Conservation (phyloP, 2,329 filamentous ascomycete genomes). For the Chaetomiaceae sp. region DNA sequence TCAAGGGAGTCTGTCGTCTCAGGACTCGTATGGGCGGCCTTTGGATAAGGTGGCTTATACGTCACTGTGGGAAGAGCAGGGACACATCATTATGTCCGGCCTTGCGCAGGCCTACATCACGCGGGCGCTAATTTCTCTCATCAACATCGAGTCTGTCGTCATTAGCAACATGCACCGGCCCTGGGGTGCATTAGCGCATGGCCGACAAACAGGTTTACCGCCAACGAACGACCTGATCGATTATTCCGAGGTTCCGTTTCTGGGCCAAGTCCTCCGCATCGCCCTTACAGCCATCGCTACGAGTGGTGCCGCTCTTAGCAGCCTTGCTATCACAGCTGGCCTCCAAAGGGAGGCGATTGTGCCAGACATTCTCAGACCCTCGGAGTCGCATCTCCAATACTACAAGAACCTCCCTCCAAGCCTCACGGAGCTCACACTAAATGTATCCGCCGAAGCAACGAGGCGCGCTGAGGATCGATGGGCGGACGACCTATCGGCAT, state of each 20-base stretch:
- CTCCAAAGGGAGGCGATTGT: conserved; percentile 2
- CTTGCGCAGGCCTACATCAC: conserved; percentile 7
- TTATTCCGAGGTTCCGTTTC: conserved; percentile 4
- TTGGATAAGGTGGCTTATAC: conserved; percentile 7
- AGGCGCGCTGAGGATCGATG: conserved; percentile 3
- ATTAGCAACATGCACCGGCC: conserved; percentile 9
- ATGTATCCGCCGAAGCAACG: conserved; percentile 3
- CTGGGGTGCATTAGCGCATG: conserved; percentile 7
- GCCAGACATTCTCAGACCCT: conserved; percentile 4
- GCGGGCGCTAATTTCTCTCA: conserved; percentile 6
- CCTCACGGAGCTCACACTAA: conserved; percentile 5
- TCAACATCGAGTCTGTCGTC: conserved; percentile 5
- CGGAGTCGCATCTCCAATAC: conserved; percentile 5
- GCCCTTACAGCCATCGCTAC: conserved; percentile 4
- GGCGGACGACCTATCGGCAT: conserved; percentile 2
- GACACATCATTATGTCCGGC: conserved; percentile 6
- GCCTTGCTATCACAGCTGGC: conserved; percentile 4
- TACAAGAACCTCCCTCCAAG: conserved; percentile 7
- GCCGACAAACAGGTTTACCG: conserved; percentile 7
- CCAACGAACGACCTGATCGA: conserved; percentile 4
- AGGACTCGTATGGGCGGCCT: conserved; percentile 5
- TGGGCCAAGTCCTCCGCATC: conserved; percentile 4
- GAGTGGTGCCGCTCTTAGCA: conserved; percentile 6
- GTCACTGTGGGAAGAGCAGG: conserved; percentile 7
- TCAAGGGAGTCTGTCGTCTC: conserved; percentile 5